phyloP scores from a whole-genome alignment of 2,329 filamentous ascomycete genomes.

The Endocalyx cinctus region DNA sequence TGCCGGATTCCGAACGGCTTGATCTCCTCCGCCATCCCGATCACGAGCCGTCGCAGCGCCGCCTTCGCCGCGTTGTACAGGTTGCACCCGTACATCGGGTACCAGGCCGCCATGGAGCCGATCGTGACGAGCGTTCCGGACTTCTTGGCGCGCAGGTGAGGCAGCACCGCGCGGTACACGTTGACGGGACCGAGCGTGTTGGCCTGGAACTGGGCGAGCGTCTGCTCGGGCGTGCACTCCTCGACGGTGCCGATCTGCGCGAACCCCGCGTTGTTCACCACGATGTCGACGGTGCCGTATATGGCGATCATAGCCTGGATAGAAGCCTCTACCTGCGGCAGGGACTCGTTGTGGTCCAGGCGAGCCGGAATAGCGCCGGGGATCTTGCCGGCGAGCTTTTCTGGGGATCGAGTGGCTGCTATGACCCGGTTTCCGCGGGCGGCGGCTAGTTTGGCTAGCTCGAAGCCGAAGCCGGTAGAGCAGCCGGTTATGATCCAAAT shows the following conservation, averaged over 20 bases:
- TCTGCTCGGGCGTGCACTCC: constrained; percentile 25
- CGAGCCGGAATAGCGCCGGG: constrained; percentile 29
- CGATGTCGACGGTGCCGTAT: constrained; percentile 35
- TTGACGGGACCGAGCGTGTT: constrained; percentile 34
- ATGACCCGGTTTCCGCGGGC: constrained; percentile 41
- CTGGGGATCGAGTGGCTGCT: constrained; percentile 37
- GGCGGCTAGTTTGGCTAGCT: constrained; percentile 37
- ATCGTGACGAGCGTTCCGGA: constrained; percentile 32
- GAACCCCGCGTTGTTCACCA: constrained; percentile 44
- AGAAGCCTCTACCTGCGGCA: constrained; percentile 28
- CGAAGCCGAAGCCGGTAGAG: constrained; percentile 41
- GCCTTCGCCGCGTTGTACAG: constrained; percentile 33
- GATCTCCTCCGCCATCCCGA: constrained; percentile 25
- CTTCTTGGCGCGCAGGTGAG: constrained; percentile 27
- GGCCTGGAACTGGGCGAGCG: constrained; percentile 24
- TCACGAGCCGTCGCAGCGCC: constrained; percentile 21
- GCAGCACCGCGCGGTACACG: constrained; percentile 30
- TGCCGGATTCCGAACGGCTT: constrained; percentile 27
- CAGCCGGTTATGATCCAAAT: constrained; percentile 48
- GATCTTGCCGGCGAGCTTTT: constrained; percentile 26
- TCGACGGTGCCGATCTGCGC: constrained; percentile 39
- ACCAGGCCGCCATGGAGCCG: constrained; percentile 28
- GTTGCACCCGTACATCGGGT: constrained; percentile 18
- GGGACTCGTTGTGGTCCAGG: constrained; percentile 36
- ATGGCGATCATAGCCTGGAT: constrained; percentile 33